A percentile compares a stretch with the other conserved stretches of the same genome.
Evolutionary conservation across 2,329 filamentous ascomycete genomes (phyloP).

Genomic region (Monosporascus sp.): DNA sequence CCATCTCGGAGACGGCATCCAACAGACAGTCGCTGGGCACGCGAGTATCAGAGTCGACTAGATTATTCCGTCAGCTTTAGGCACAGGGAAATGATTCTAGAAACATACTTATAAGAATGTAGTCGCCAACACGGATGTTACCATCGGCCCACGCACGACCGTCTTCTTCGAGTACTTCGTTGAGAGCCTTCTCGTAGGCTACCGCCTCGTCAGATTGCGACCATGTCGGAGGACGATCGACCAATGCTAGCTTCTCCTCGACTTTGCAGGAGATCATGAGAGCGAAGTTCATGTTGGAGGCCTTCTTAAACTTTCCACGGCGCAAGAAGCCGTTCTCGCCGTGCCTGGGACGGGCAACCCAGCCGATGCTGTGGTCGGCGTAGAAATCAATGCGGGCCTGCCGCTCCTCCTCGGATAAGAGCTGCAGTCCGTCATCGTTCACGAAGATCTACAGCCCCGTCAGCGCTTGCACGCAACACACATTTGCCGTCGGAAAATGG

Average conservation of each 20-base stretch:
- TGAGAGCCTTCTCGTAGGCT: conserved; percentile 45
- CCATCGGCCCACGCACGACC: conserved; percentile 54
- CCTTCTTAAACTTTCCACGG: conserved; percentile 65
- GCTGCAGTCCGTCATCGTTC: conserved; percentile 70
- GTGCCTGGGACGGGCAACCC: conserved; percentile 61
- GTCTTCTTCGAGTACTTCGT: conserved; percentile 47
- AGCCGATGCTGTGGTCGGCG: conserved; percentile 63
- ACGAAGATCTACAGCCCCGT: conserved; percentile 50
- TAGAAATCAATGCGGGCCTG: conserved; percentile 63
- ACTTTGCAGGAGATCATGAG: conserved; percentile 57
- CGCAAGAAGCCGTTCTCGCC: conserved; percentile 55
- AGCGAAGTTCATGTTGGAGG: conserved; percentile 72
- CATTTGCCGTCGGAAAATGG: neutral
- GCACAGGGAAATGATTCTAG: neutral
- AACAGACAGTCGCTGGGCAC: conserved; percentile 64
- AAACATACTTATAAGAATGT: conserved; percentile 53
- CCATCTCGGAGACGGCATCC: conserved; percentile 68
- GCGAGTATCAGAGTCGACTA: conserved; percentile 63
- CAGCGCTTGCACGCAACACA: neutral
- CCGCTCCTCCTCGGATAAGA: conserved; percentile 58
- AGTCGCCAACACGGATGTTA: conserved; percentile 56
- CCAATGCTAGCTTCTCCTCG: conserved; percentile 50
- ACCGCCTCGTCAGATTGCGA: conserved; percentile 39
- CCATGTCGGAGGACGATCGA: conserved; percentile 39
- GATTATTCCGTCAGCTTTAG: conserved; percentile 2